These are phyloP conservation scores for Nemania diffusa DNA, from an alignment of 2,329 filamentous ascomycete species.

Conservation along the genomic window DNA sequence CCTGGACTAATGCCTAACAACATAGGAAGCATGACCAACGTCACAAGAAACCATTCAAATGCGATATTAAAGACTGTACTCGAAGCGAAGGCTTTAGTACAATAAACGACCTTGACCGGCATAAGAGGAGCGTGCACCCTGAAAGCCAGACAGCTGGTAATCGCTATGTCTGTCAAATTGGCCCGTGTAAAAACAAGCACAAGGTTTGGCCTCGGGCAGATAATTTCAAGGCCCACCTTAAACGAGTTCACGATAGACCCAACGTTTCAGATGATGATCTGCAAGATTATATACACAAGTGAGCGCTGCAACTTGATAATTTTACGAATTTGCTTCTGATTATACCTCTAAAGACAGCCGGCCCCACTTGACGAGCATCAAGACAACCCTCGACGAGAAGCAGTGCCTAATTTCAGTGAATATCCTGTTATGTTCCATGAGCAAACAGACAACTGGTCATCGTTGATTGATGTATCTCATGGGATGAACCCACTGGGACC, in stretches of 20 bases:
- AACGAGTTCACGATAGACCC: constrained; percentile 68
- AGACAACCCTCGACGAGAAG: constrained; percentile 23
- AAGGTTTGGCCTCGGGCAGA: constrained; percentile 86
- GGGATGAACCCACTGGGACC: constrained; percentile 1
- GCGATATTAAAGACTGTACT: constrained; percentile 66
- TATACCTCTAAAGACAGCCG: constrained; percentile 7
- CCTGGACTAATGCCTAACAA: constrained; percentile 38
- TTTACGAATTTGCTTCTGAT: constrained; percentile 34
- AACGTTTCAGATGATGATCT: constrained; percentile 54
- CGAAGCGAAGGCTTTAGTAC: constrained; percentile 78
- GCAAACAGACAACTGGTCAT: constrained; percentile 23
- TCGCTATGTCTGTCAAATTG: constrained; percentile 69
- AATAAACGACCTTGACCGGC: constrained; percentile 82
- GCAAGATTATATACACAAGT: constrained; percentile 50
- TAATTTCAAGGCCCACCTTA: constrained; percentile 86
- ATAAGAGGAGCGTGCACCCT: constrained; percentile 77
- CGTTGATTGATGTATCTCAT: constrained; percentile 3
- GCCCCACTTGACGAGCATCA: constrained; percentile 12
- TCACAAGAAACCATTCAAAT: constrained; percentile 75
- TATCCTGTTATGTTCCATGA: constrained; percentile 26
- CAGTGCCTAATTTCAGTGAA: constrained; percentile 18
- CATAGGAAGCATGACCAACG: constrained; percentile 78
- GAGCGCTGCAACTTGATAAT: constrained; percentile 10
- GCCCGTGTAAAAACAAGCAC: constrained; percentile 64
- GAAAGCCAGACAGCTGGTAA: constrained; percentile 58